These are phyloP conservation scores for Sergeia podlipaevii DNA, from an alignment of 208 protist genomes.

Conservation along the genomic window DNA sequence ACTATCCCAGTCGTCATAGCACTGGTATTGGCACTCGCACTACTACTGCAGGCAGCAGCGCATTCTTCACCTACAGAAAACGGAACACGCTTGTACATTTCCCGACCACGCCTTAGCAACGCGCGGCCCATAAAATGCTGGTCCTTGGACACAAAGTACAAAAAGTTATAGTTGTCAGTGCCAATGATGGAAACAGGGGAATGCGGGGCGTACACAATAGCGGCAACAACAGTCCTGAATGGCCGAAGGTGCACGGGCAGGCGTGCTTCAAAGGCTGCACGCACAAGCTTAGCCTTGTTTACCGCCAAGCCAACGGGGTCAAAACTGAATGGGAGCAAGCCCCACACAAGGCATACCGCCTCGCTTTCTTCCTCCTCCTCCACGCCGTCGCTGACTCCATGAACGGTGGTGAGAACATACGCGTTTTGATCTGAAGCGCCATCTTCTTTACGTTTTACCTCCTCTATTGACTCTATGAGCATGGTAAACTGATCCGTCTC, in stretches of 20 bases:
- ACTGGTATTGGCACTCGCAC: slow-evolving; percentile 8
- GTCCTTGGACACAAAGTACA: slow-evolving; percentile 55
- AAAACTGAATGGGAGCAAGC: slow-evolving; percentile 47
- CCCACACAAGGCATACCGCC: slow-evolving; percentile 60
- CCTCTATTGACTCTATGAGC: slow-evolving; percentile 46
- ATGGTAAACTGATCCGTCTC: slow-evolving; percentile 34
- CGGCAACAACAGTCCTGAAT: slow-evolving; percentile 37
- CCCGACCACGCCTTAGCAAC: slow-evolving; percentile 39
- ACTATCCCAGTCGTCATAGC: not conserved
- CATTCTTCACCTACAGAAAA: not conserved
- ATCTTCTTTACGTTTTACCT: slow-evolving; percentile 14
- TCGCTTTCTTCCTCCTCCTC: too few species aligned
- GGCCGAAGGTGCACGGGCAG: too few species aligned
- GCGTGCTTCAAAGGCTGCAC: slow-evolving; percentile 34
- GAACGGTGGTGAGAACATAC: slow-evolving; percentile 50
- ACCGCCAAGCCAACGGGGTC: slow-evolving; percentile 62
- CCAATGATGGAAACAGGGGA: slow-evolving; percentile 55
- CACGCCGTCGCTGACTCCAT: too few species aligned
- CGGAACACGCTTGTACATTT: slow-evolving; percentile 34
- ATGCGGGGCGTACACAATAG: slow-evolving; percentile 50
- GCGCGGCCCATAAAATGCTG: slow-evolving; percentile 39
- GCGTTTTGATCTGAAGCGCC: slow-evolving; percentile 33
- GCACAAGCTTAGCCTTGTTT: slow-evolving; percentile 39
- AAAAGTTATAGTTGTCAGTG: slow-evolving; percentile 20
- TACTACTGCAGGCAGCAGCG: slow-evolving; percentile 21